Evolutionary conservation across 2,329 filamentous ascomycete species (phyloP).

Genomic region (Alternaria brassicae): DNA sequence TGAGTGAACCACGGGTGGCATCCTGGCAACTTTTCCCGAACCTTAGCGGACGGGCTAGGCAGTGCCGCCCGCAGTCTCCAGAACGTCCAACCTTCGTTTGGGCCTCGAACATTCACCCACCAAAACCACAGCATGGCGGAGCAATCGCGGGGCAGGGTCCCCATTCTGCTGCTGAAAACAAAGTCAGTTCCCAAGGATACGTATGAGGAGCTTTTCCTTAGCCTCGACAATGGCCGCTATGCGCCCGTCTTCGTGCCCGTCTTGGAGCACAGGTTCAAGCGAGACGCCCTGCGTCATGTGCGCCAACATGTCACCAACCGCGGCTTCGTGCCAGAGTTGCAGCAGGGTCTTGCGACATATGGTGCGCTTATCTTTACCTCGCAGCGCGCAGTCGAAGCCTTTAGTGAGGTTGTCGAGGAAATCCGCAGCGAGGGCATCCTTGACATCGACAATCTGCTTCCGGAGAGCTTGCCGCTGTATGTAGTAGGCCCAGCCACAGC

Average conservation of each 20-base stretch:
- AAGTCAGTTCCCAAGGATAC: constrained; percentile 73
- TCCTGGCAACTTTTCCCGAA: constrained; percentile 34
- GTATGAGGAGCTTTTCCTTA: constrained; percentile 73
- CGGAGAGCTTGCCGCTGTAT: constrained; percentile 68
- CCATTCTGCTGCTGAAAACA: constrained; percentile 79
- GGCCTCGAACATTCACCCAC: constrained; percentile 15
- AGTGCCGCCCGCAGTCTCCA: constrained; percentile 17
- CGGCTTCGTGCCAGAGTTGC: constrained; percentile 44
- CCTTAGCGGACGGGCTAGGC: constrained; percentile 19
- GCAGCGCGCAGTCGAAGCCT: constrained; percentile 82
- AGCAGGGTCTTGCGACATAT: constrained; percentile 56
- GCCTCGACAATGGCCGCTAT: constrained; percentile 58
- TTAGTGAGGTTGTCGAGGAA: constrained; percentile 67
- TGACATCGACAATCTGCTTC: constrained; percentile 48
- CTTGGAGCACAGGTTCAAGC: constrained; percentile 72
- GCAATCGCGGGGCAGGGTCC: constrained; percentile 44
- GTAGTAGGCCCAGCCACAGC: constrained; percentile 83
- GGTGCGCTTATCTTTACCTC: constrained; percentile 86
- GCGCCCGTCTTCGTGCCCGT: constrained; percentile 77
- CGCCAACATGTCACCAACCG: constrained; percentile 58
- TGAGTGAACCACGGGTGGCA: constrained; percentile 24
- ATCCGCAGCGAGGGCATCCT: constrained; percentile 50
- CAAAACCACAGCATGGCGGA: constrained; percentile 34
- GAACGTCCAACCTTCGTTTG: constrained; percentile 3
- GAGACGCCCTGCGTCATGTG: constrained; percentile 64